A percentile compares a stretch with the other conserved stretches of the same genome.
phyloP scores from a whole-genome alignment of 164 flowering plant genomes.

The Chloranthus sessilifolius region DNA sequence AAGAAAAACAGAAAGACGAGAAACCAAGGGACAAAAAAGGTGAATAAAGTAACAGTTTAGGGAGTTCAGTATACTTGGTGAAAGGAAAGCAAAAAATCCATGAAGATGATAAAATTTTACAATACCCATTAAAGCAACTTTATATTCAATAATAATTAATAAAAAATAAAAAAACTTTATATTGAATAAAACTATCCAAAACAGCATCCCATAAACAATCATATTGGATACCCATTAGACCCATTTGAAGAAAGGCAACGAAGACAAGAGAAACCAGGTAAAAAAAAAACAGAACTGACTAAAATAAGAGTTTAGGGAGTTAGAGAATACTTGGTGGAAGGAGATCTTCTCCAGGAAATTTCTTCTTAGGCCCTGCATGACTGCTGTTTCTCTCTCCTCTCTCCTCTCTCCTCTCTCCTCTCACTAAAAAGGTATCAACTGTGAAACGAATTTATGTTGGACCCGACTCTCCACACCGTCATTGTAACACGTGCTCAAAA shows the following conservation, averaged over 20 bases:
- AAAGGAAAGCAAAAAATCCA: not conserved
- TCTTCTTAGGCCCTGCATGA: slow-evolving; percentile 31
- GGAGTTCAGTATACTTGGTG: not conserved
- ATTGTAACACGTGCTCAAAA: no score
- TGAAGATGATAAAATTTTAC: not conserved
- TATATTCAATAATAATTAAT: not conserved
- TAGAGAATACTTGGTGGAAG: slow-evolving; percentile 25
- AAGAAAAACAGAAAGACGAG: no score
- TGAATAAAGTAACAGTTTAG: not conserved
- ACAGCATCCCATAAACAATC: not conserved
- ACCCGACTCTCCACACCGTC: no score
- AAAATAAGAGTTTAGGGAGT: not conserved
- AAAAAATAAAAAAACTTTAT: not conserved
- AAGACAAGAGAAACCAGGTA: not conserved
- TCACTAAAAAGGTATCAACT: no score
- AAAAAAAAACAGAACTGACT: not conserved
- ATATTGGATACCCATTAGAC: no score
- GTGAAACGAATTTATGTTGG: no score
- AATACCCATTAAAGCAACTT: not conserved
- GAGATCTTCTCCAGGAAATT: slow-evolving; percentile 21
- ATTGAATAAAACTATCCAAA: not conserved
- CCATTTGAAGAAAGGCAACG: no score
- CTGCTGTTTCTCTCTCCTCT: slow-evolving; percentile 2
- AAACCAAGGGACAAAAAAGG: not conserved
- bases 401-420: not conserved